Evolutionary conservation across 2,329 filamentous ascomycete genomes (phyloP), one percentile per base, ranked within the genome.

Genomic region (Penicillium sp.): DNA sequence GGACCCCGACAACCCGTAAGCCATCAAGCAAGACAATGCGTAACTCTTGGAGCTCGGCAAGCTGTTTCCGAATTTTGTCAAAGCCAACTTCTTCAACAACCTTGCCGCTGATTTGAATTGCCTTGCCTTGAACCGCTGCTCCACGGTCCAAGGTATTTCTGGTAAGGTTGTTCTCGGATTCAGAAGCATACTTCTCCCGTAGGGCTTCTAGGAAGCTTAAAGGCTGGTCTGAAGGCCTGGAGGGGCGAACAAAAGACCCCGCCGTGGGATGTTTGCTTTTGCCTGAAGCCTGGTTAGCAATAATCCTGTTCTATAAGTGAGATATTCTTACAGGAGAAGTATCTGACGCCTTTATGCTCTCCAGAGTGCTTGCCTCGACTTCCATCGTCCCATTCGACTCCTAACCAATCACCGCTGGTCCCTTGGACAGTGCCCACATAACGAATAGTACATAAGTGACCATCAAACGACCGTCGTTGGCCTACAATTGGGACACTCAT

Each of bases 361-460:
- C 93, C 93, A 62, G 91, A 81, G 70, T 98, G 90, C 74, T 96
- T 97, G 53, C 93, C 93, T 61, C 90, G 79, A 33, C 76, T 77
- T 49, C 83, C 74, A 67, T 96, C 87, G 70, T 97, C 91, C 93
- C 93, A 98, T 77, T 98, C 93, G 42, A 97, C 88, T 41, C 93
- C 93, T 31, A 97, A 78, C 90, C 91, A 97, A 55, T 78, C 75
- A 43, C 88, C 87, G 38, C 79, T 76, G 8, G 88, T 90, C 58
- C 85, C 87, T 44, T 80, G 76, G 7, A 97, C 85, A 31, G 78
- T 69, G 39, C 93, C 93, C 53, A 87, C 72, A 64, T 90, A 97
- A 53, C 88, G 83, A 51, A 97, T 78, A 1, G 91, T 97, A 70
- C 90, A 95, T 37, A 86, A 71, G 19, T 82, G 81, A 29, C 81